phyloP scores from a whole-genome alignment of 164 flowering plant genomes.

The Nymphaea colorata region DNA sequence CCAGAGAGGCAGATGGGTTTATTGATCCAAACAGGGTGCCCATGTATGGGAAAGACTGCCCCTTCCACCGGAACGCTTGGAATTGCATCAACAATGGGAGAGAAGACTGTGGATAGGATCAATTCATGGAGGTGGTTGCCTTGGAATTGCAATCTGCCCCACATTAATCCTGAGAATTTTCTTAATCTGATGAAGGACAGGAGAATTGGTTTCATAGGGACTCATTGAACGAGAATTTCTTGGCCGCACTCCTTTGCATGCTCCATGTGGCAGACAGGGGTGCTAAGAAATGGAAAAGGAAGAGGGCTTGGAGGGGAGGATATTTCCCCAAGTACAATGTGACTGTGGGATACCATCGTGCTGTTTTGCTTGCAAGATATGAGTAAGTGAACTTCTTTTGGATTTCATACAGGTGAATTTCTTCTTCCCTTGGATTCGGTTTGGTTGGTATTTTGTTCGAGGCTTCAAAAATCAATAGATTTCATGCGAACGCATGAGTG shows the following conservation, averaged over 20 bases:
- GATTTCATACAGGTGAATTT: background rate
- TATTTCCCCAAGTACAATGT: conserved; percentile 82
- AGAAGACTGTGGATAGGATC: conserved; percentile 59
- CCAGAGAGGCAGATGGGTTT: conserved; percentile 57
- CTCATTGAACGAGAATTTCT: conserved; percentile 84
- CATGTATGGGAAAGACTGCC: conserved; percentile 56
- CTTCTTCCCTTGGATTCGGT: conserved; percentile 2
- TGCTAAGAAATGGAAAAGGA: conserved; percentile 86
- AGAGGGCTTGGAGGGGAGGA: conserved; percentile 95
- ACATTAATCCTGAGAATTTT: conserved; percentile 50
- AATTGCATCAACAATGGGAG: conserved; percentile 75
- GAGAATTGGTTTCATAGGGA: conserved; percentile 89
- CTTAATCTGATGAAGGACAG: conserved; percentile 49
- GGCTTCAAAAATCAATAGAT: too few species aligned
- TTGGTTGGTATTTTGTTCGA: background rate
- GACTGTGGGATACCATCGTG: conserved; percentile 92
- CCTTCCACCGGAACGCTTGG: conserved; percentile 89
- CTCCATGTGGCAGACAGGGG: conserved; percentile 55
- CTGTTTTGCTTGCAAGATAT: conserved; percentile 79
- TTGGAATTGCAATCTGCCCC: conserved; percentile 27
- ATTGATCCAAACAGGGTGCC: conserved; percentile 32
- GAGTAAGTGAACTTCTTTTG: conserved; percentile 33
- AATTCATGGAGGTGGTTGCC: conserved; percentile 92
- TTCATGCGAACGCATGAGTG: too few species aligned
- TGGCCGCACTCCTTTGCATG: conserved; percentile 63